These are phyloP conservation scores for Syzygium grande DNA, from an alignment of 345 rosid species.

Conservation along the genomic window DNA sequence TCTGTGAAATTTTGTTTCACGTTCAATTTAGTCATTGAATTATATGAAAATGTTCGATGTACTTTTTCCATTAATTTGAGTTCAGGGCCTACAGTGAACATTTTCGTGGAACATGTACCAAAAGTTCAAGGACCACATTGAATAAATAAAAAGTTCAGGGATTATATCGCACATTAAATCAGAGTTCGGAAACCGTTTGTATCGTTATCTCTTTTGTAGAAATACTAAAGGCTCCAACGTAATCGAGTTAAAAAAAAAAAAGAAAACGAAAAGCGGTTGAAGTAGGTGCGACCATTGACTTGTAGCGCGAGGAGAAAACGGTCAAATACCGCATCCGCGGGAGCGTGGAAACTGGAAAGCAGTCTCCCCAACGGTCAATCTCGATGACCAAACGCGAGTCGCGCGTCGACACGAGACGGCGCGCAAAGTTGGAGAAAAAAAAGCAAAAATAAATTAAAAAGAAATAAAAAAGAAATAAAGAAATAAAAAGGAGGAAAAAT, in stretches of 20 bases:
- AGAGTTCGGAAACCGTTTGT: no score
- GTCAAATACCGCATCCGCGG: not conserved
- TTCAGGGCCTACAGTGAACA: no score
- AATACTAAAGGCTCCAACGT: no score
- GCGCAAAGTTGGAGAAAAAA: not conserved
- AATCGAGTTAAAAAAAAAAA: not conserved
- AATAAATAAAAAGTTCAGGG: no score
- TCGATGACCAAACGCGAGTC: not conserved
- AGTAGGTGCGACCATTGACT: not conserved
- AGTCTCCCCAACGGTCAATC: not conserved
- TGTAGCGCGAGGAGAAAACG: not conserved
- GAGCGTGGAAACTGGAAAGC: not conserved
- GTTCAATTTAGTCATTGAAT: no score
- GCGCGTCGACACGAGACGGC: not conserved
- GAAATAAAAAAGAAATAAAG: accelerated
- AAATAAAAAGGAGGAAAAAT: not conserved
- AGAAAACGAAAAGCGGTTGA: not conserved
- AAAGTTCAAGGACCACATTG: no score
- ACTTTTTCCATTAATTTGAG: no score
- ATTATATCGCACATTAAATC: no score
- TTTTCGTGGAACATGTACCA: no score
- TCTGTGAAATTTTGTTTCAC: no score
- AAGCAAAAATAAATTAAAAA: accelerated
- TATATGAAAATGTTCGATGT: no score
- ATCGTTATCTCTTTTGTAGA: no score